Base-by-base conservation (phyloP, 257 asterid species). In the Coffea eugenioides region DNA sequence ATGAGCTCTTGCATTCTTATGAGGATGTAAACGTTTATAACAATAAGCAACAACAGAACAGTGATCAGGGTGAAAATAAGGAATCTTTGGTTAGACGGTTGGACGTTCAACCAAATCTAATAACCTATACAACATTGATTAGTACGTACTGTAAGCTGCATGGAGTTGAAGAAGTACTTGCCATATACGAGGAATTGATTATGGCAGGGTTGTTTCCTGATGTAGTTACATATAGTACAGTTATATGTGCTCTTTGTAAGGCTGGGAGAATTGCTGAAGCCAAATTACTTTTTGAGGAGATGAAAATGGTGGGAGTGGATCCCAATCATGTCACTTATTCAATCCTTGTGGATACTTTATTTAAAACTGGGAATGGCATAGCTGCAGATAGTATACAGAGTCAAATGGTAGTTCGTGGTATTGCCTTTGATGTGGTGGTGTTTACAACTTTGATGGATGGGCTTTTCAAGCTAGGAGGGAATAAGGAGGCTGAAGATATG, bases 401-500 rank as follows among this genome's bases (percentile, higher is more conserved):
- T 81, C 98, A 91, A 87, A 90, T 93, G 97, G 92, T 95, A 80
- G 93, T 91, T 81, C 90, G 90, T 57, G 99, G 98, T 67, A 85
- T 93, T 82, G 41, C 81, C 56, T 93, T 89, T 74, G 97, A 95
- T 84, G 91, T 87, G 80, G 98, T 93, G 65, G 82, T 86, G 36
- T 86, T 91, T 41, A 91, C 98, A 65, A 82, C 87, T 79, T 85
- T 93, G 84, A 91, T 95, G 64, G 88, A 93, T 82, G 98, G 98
- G 66, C 96, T 91, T n/a, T 88, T 89, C 70, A 92, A 89, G 91
- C 83, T 79, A 70, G 97, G 99, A 74, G 83, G 80, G 82, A 82
- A 78, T 18, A 81, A 80, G 85, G 99, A 92, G 82, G 97, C 97
- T 54, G 89, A 88, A 77, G 82, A 85, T 65, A 81, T 89, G 88